These are phyloP conservation scores for Fonsecaea nubica DNA, from an alignment of 2,329 filamentous ascomycete genomes.

Conservation along the genomic window DNA sequence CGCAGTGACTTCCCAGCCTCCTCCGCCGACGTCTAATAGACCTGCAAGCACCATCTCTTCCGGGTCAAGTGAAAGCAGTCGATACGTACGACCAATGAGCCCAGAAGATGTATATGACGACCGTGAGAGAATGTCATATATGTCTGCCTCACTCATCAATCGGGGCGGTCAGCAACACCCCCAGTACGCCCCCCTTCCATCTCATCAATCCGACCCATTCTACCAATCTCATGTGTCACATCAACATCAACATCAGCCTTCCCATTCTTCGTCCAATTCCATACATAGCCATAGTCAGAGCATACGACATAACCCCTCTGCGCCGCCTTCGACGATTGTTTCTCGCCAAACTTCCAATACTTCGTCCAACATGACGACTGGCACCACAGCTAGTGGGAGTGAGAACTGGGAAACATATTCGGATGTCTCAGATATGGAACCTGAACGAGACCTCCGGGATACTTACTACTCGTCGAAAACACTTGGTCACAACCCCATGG, in stretches of 20 bases:
- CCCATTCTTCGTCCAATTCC: conserved; percentile 47
- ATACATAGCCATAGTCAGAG: conserved; percentile 37
- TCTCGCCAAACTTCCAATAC: conserved; percentile 74
- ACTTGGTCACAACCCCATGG: conserved; percentile 22
- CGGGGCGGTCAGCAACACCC: conserved; percentile 42
- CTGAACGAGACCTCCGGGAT: conserved; percentile 75
- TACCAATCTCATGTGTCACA: conserved; percentile 52
- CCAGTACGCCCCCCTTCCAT: conserved; percentile 16
- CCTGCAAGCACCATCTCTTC: conserved; percentile 58
- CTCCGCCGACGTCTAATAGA: conserved; percentile 49
- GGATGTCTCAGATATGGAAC: conserved; percentile 77
- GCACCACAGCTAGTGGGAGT: conserved; percentile 75
- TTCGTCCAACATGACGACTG: conserved; percentile 56
- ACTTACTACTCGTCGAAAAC: conserved; percentile 74
- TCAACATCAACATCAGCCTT: conserved; percentile 48
- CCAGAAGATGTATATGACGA: conserved; percentile 91
- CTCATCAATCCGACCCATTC: conserved; percentile 41
- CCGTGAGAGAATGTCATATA: conserved; percentile 55
- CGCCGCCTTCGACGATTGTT: conserved; percentile 44
- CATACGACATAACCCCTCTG: conserved; percentile 25
- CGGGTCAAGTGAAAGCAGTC: conserved; percentile 48
- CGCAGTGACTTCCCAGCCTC: conserved; percentile 42
- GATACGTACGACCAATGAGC: conserved; percentile 61
- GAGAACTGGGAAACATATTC: conserved; percentile 99
- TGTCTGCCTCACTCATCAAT: conserved; percentile 52